Conservation (phyloP, 139 green algal genomes). For the Zygnema cylindricum region DNA sequence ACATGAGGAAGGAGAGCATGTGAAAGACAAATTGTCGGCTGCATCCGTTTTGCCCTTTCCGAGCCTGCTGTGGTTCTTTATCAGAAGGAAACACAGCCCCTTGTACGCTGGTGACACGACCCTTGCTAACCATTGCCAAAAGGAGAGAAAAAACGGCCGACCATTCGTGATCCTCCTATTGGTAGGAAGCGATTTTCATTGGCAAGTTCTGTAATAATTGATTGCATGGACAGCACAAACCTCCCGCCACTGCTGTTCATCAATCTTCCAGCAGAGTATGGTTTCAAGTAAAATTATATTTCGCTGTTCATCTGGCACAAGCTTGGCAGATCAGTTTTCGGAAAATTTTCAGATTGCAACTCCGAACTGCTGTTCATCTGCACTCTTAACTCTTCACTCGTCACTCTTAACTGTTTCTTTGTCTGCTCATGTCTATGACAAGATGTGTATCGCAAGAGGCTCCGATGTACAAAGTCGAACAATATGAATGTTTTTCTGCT, state of each 20-base stretch:
- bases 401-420: too few species aligned
- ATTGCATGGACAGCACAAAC: not conserved
- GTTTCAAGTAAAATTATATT: too few species aligned
- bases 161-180: not conserved
- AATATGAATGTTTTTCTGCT: too few species aligned
- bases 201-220: not conserved
- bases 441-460: too few species aligned
- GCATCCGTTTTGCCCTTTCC: not conserved
- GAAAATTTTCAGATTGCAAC: too few species aligned
- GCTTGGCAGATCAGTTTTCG: too few species aligned
- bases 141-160: not conserved
- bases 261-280: too few species aligned
- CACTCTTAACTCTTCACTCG: too few species aligned
- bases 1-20: not conserved
- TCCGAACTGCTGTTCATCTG: too few species aligned
- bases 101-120: not conserved
- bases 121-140: slow-evolving; percentile 1
- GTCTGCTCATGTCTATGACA: too few species aligned
- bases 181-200: not conserved
- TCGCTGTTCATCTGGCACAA: too few species aligned
- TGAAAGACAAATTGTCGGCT: not conserved
- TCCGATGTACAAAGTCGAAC: too few species aligned
- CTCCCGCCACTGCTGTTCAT: not conserved
- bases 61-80: not conserved
- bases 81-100: not conserved